Evolutionary conservation across 2,329 filamentous ascomycete species (phyloP).

Genomic region (Ophiostoma populinum): DNA sequence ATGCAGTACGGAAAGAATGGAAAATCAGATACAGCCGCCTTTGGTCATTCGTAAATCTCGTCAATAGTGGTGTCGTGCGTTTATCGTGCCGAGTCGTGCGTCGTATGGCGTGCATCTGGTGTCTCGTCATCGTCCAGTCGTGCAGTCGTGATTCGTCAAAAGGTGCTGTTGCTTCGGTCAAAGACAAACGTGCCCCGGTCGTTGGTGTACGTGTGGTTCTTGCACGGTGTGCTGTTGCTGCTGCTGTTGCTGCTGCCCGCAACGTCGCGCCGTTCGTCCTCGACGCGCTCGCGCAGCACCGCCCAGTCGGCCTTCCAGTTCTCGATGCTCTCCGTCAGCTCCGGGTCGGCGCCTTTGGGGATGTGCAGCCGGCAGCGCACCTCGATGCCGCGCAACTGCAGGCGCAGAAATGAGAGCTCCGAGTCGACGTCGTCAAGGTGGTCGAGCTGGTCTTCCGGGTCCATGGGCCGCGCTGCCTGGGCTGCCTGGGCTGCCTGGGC

Average conservation of each 20-base stretch:
- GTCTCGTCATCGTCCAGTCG: background rate
- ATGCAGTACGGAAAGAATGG: too few species aligned
- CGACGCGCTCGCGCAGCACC: constrained; percentile 17
- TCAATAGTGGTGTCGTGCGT: too few species aligned
- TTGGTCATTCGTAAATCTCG: too few species aligned
- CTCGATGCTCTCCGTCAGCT: constrained; percentile 39
- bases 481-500: background rate
- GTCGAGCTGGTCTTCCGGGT: constrained; percentile 13
- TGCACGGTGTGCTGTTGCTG: background rate
- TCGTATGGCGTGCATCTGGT: too few species aligned
- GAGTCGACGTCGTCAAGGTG: constrained; percentile 39
- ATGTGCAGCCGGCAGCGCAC: constrained; percentile 33
- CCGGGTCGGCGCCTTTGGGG: constrained; percentile 31
- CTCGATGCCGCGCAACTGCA: constrained; percentile 45
- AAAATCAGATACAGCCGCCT: too few species aligned
- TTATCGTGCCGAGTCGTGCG: background rate
- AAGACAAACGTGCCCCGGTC: background rate
- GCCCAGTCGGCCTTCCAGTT: constrained; percentile 46
- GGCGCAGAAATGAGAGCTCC: constrained; percentile 42
- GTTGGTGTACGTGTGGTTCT: too few species aligned
- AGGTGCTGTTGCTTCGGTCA: constrained; percentile 2
- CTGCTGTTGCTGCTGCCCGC: background rate
- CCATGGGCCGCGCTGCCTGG: background rate
- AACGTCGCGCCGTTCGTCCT: constrained; percentile 6
- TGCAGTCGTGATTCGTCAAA: background rate